Evolutionary conservation across 139 green algal species (phyloP).

Genomic region (Closterium sp.): DNA sequence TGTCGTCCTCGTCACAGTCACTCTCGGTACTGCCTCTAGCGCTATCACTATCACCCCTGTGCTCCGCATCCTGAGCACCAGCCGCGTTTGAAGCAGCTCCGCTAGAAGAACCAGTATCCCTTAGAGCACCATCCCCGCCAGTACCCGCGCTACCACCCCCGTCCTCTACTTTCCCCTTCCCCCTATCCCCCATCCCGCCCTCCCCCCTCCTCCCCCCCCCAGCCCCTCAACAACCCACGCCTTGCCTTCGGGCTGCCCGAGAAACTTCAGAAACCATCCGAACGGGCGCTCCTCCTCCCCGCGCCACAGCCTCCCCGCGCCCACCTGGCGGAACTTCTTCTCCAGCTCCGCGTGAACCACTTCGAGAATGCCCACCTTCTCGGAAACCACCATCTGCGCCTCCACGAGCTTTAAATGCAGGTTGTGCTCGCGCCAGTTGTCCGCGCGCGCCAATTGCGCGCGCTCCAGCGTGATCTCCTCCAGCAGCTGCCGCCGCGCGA

Average conservation of each 20-base stretch:
- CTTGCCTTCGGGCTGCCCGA: not conserved
- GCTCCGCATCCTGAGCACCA: not conserved
- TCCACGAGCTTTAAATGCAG: slow-evolving; percentile 17
- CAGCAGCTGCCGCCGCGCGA: not conserved
- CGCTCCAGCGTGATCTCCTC: slow-evolving; percentile 5
- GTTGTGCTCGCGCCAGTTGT: slow-evolving; percentile 2
- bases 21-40: not conserved
- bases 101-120: not conserved
- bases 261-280: not conserved
- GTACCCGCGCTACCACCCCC: not conserved
- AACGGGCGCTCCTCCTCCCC: not conserved
- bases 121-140: not conserved
- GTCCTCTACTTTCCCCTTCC: slow-evolving; percentile 6
- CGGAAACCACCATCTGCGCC: not conserved
- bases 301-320: not conserved
- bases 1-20: not conserved
- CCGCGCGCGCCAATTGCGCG: not conserved
- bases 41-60: not conserved
- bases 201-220: not conserved
- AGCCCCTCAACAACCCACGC: not conserved
- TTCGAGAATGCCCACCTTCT: slow-evolving; percentile 6
- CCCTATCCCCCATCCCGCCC: not conserved
- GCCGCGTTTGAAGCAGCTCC: not conserved
- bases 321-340: slow-evolving; percentile 12
- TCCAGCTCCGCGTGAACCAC: slow-evolving; percentile 13